Base-by-base conservation (phyloP, 164 flowering plant species). In the Magnolia officinalis region DNA sequence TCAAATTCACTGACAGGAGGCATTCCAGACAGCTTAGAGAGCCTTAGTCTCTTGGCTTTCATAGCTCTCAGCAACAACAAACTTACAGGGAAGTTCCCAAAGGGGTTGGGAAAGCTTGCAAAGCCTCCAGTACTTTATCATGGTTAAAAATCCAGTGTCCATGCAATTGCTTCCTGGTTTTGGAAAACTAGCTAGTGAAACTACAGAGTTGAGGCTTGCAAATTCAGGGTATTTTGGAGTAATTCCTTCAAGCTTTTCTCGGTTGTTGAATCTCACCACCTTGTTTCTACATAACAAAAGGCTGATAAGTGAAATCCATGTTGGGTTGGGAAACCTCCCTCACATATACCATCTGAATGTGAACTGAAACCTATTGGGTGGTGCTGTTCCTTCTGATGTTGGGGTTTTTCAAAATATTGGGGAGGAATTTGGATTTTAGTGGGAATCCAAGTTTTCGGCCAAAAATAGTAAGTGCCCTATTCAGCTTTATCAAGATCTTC, bases 111-210 rank as follows among this genome's bases (percentile, higher is more conserved):
- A 1, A 86, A 82, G 78, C 67, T 92, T n/a, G 70, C 86, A 86
- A 52, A 89, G 72, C 80, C 82, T 94, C 74, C 90, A 94, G 80
- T 94, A 92, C 81, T 88, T 92, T 68, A 79, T 94, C 24, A 90
- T 91, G 96, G 98, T 91, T 77, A 87, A 88, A 63, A 94, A 94
- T 77, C 95, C 94, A 10, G 87, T 92, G 91, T 86, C 75, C 79
- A 77, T 84, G 18, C 73, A 87, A 6, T 72, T 94, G 51, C 94
- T 95, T 10, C 9, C 26, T 31, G 89, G 85, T 50, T 77, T 94
- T 68, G 88, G 94, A 4, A 80, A 73, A 72, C 75, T 94, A 26
- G 26, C 1, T 26, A 49, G 76, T 82, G 77, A 92, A 85, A 61
- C 84, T 94, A 2, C 92, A 92, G 82, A 92, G 66, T 88, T 94